Evolutionary conservation across 2,329 filamentous ascomycete genomes (phyloP).

Genomic region (Arthrobotrys entomopaga): DNA sequence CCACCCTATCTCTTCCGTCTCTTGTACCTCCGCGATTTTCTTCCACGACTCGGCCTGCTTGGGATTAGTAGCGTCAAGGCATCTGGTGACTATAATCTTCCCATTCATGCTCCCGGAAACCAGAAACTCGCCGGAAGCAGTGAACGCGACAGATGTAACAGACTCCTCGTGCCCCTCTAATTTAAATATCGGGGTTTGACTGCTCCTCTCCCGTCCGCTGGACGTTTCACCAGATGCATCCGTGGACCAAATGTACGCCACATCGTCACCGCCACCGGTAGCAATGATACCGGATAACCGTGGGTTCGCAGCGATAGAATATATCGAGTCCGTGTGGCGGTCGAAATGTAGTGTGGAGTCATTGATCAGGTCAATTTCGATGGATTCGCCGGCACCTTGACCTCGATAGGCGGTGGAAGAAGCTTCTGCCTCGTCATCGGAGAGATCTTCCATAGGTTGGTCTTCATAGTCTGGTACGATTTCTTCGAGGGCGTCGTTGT

Average conservation of each 20-base stretch:
- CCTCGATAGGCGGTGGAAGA: constrained; percentile 59
- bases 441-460: constrained; percentile 81
- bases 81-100: constrained; percentile 70
- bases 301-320: constrained; percentile 93
- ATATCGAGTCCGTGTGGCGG: constrained; percentile 87
- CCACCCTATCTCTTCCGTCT: constrained; percentile 97
- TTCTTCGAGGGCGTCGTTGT: constrained; percentile 81
- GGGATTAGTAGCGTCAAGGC: constrained; percentile 65
- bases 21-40: constrained; percentile 80
- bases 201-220: constrained; percentile 69
- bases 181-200: constrained; percentile 69
- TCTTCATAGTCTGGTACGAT: constrained; percentile 73
- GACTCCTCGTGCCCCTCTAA: constrained; percentile 93
- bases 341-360: constrained; percentile 95
- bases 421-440: constrained; percentile 70
- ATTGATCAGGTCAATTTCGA: constrained; percentile 85
- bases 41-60: constrained; percentile 66
- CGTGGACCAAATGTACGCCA: constrained; percentile 78
- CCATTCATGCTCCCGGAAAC: constrained; percentile 91
- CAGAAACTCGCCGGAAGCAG: constrained; percentile 83
- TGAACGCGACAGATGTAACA: constrained; percentile 86
- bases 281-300: constrained; percentile 76
- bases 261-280: constrained; percentile 86
- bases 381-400: constrained; percentile 64
- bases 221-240: constrained; percentile 73